Evolutionary conservation across 225 moss, liverwort and hornwort species (phyloP).

Genomic region (Pseudisothecium myosuroides): DNA sequence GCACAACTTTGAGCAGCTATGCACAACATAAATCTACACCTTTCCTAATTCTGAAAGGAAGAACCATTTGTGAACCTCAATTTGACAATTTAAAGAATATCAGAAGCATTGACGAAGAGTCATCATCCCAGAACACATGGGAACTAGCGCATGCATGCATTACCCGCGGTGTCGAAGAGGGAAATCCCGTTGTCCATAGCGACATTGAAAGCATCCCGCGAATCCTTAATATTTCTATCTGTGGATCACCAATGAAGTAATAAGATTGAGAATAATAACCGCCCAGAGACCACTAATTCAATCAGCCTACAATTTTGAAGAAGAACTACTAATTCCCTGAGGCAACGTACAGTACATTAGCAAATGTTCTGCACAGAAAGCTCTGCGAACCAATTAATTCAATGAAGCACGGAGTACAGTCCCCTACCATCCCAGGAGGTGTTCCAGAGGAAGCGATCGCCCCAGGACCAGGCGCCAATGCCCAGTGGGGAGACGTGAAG

Average conservation of each 20-base stretch:
- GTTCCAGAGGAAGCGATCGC: slow-evolving; percentile 26
- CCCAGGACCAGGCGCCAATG: slow-evolving; percentile 35
- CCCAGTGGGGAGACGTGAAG: slow-evolving; percentile 8
- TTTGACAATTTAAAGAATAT: background rate
- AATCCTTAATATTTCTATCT: slow-evolving; percentile 7
- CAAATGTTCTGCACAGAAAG: background rate
- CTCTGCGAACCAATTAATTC: no score
- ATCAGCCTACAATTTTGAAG: background rate
- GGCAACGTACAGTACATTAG: background rate
- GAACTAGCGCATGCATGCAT: background rate
- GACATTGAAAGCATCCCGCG: slow-evolving; percentile 3
- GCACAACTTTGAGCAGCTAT: background rate
- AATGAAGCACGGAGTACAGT: no score
- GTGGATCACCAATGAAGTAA: background rate
- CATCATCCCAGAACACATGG: background rate
- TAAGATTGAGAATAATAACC: background rate
- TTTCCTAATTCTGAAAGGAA: background rate
- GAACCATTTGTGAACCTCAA: background rate
- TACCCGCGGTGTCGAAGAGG: slow-evolving; percentile 9
- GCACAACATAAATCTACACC: background rate
- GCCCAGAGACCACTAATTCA: background rate
- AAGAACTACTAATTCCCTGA: background rate
- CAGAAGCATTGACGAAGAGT: background rate
- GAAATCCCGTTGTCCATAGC: background rate
- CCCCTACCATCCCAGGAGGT: slow-evolving; percentile 7